Base-by-base conservation (phyloP, 2,329 filamentous ascomycete species). In the Trichoderma polysporum region DNA sequence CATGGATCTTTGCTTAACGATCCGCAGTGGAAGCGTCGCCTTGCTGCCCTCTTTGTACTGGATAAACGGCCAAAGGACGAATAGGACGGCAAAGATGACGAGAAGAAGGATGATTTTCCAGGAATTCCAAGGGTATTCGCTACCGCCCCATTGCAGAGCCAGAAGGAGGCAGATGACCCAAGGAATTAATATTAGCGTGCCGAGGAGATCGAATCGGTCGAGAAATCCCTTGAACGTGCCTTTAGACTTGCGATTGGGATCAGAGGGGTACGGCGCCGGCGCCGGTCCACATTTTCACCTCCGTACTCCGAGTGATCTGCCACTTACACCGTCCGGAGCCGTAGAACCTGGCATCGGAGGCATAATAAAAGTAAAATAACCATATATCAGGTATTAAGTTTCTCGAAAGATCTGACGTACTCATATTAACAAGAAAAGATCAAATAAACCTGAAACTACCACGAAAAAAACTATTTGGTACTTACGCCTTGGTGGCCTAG, bases 131-230 rank as follows among this genome's bases (percentile, higher is more conserved):
- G 68, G 35, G 53, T 78, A 77, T 45, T 72, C 74, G 19, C 70
- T 73, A 12, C 78, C 79, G 50, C 79, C 79, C 80, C 81, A 84
- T 60, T 84, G 81, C 4, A 85, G 72, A 15, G 82, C 82, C 7
- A 85, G 73, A 0, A 84, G 71, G 5, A 83, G 76, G 66, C 81
- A 84, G 52, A 83, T 73, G 4, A 82, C 78, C 10, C 78, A 67
- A 0, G 72, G 70, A 37, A 75, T 66, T 2, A 65, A 50, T 2
- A 59, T 2, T 10, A 59, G n/a, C 0, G 37, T 59, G 12, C 56
- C 37, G 2, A 47, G 19, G 8, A 59, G 56, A 10, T 59, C 56
- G 37, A 59, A 59, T 22, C 37, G 22, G 17, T 33, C 39, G 9
- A 59, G 17, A 10, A 59, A 59, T 1, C 56, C 39, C 2, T 47